Evolutionary conservation across 129 eudicot species (phyloP), one percentile per base, ranked within the genome.

Genomic region (Erigeron canadensis): DNA sequence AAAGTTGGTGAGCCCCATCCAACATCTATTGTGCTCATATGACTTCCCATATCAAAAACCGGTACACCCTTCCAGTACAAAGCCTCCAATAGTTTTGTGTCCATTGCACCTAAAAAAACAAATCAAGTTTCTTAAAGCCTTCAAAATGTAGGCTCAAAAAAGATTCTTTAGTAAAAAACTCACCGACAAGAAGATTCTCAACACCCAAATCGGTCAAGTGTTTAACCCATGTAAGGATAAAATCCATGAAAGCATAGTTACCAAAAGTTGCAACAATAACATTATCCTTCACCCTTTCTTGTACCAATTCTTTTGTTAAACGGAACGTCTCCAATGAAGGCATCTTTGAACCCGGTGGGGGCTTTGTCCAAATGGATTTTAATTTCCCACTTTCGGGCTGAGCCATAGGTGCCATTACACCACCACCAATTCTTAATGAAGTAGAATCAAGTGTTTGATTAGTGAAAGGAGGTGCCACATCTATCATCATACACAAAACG

Each of bases 41-140:
- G 99, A 81, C 99, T 94, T 5, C 91, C 99, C 99, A 94, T 94
- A 76, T 94, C 99, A 77, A 94, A 94, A 81, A 87, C 96, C 3
- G 99, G 99, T 56, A 94, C 81, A 66, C 99, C 99, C 67, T 89
- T 94, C 97, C 97, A 94, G 48, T 94, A 87, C 69, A 94, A 93
- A 69, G 96, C 96, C 83, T 94, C 97, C 79, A 94, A 79, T 69
- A 94, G 78, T 77, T 87, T 94, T 71, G 89, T 87, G 84, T 94
- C 99, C 99, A 94, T 87, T 70, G 99, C 99, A 79, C 99, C 99
- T 94, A 67, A 58, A 69, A 46, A 44, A 50, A 62, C 51, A 47
- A 10, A 10, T 63, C 37, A 7, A 5, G 15, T 47, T 51, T 15
- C n/a, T 59, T 9, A 7, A 42, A 19, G 11, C 15, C 7, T 51